A percentile compares a stretch with the other conserved stretches of the same genome.
Evolutionary conservation across 257 asterid genomes (phyloP).

Genomic region (Gentiana macrophylla): DNA sequence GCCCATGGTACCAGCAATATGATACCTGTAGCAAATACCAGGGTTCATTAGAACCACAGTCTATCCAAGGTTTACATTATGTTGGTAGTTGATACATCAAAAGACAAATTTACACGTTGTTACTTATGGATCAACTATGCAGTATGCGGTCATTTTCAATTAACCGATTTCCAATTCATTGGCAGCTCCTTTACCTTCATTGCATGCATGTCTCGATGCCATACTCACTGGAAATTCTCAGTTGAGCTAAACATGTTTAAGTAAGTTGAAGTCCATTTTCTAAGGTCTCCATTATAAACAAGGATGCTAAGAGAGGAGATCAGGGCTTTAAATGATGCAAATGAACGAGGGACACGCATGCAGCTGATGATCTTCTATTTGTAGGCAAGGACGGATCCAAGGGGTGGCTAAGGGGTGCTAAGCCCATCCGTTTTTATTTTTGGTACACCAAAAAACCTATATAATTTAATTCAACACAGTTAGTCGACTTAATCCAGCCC

Average conservation of each 20-base stretch:
- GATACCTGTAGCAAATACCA: constrained; percentile 51
- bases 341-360: background rate
- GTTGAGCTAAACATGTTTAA: background rate
- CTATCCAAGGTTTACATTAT: background rate
- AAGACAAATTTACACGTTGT: background rate
- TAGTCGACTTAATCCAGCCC: no score
- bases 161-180: background rate
- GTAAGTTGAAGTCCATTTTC: background rate
- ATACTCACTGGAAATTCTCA: no score
- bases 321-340: background rate
- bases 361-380: background rate
- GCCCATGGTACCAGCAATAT: constrained; percentile 78
- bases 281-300: no score
- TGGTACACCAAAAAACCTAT: no score
- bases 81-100: background rate
- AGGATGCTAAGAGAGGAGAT: background rate
- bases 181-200: background rate
- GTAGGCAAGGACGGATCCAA: background rate
- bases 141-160: no score
- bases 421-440: no score
- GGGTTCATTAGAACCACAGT: constrained; percentile 18
- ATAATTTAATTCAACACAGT: no score
- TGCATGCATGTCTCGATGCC: background rate
- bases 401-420: no score
- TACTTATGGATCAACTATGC: no score